These are phyloP conservation scores for Backusella parvicylindrica DNA, from an alignment of 192 early-diverging fungal species.

Conservation along the genomic window DNA sequence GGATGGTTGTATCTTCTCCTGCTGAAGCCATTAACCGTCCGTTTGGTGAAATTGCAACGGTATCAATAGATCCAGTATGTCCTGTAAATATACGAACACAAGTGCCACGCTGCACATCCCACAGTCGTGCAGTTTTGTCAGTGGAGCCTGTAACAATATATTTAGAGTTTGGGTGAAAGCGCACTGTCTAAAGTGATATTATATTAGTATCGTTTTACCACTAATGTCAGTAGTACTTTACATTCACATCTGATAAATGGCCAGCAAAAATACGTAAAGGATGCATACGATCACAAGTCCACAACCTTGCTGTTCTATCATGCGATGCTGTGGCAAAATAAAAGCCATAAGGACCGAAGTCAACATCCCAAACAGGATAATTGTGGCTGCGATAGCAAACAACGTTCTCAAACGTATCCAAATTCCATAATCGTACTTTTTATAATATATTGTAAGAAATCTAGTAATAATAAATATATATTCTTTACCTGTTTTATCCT, in stretches of 20 bases:
- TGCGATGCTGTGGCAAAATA: slow-evolving; percentile 98
- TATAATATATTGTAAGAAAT: not conserved
- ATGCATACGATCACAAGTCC: slow-evolving; percentile 95
- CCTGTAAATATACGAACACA: slow-evolving; percentile 90
- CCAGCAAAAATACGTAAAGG: slow-evolving; percentile 97
- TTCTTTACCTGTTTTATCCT: slow-evolving; percentile 71
- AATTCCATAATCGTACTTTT: slow-evolving; percentile 87
- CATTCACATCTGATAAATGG: slow-evolving; percentile 95
- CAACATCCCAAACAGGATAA: slow-evolving; percentile 95
- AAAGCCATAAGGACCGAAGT: slow-evolving; percentile 84
- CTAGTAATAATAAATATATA: not conserved
- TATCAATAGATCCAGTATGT: slow-evolving; percentile 80
- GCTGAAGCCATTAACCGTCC: slow-evolving; percentile 88
- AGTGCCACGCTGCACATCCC: slow-evolving; percentile 89
- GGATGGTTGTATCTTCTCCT: slow-evolving; percentile 74
- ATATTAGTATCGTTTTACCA: not conserved
- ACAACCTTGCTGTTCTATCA: slow-evolving; percentile 92
- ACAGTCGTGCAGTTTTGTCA: slow-evolving; percentile 85
- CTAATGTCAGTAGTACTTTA: slow-evolving; percentile 30
- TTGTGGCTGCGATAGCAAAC: slow-evolving; percentile 96
- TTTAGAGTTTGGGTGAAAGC: slow-evolving; percentile 95
- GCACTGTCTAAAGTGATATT: slow-evolving; percentile 56
- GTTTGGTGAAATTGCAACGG: slow-evolving; percentile 89
- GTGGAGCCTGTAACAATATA: slow-evolving; percentile 91
- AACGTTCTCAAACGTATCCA: slow-evolving; percentile 84